These are phyloP conservation scores for Podaxis carcinomalis DNA, from an alignment of 768 basidiomycete species.

Conservation along the genomic window DNA sequence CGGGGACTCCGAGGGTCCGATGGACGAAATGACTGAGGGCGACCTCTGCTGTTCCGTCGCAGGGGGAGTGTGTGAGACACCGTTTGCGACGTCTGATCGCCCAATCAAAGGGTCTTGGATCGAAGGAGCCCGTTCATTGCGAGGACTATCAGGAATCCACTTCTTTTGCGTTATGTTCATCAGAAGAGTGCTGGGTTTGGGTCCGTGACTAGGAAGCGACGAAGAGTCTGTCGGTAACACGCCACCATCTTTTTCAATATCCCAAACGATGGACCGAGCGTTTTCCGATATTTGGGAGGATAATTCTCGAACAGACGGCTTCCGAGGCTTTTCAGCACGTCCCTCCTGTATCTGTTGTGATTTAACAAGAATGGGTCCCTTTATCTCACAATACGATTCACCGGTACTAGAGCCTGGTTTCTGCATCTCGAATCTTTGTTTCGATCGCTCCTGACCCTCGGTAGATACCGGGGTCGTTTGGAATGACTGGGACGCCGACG, in stretches of 20 bases:
- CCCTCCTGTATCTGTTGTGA: neutral
- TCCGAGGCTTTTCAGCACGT: neutral
- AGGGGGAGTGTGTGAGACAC: neutral
- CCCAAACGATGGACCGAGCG: slow-evolving; percentile 24
- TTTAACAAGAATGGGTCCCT: neutral
- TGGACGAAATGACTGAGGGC: neutral
- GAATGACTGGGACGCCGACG: slow-evolving; percentile 10
- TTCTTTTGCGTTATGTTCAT: slow-evolving; percentile 8
- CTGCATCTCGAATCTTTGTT: neutral
- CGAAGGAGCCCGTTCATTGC: neutral
- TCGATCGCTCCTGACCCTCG: neutral
- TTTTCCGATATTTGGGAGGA: neutral
- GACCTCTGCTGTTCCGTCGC: neutral
- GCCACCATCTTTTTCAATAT: slow-evolving; percentile 23
- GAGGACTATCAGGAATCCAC: neutral
- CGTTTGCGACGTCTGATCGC: neutral
- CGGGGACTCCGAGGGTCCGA: slow-evolving; percentile 9
- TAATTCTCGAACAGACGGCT: neutral
- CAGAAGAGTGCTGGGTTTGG: slow-evolving; percentile 12
- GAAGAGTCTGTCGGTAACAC: slow-evolving; percentile 7
- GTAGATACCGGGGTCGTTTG: neutral
- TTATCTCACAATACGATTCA: neutral
- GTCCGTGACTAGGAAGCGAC: neutral
- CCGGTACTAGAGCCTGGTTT: neutral
- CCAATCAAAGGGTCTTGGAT: neutral